Evolutionary conservation across 805 yeast genomes (phyloP), one percentile per base, ranked within the genome.

Genomic region (Kazachstania kunashirensis): DNA sequence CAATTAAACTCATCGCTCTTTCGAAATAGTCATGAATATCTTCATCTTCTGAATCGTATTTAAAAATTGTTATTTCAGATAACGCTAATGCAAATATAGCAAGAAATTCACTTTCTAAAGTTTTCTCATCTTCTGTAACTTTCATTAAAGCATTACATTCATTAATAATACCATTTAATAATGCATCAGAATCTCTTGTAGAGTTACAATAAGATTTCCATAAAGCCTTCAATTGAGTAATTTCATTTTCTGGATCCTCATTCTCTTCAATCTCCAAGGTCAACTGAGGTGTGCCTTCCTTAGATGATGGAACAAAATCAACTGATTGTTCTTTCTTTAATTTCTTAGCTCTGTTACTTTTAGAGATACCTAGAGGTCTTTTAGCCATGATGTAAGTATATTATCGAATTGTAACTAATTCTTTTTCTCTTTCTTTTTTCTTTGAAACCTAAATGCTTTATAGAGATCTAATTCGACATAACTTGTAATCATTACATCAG

Each of bases 111-210:
- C 71, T 73, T 19, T 70, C 67, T 19, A 36, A 45, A 43, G 15
- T 18, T 8, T 20, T 26, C n/a, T 8, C 14, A 3, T 35, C 31
- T 3, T 27, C 4, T 13, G 24, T 25, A 15, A n/a, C 17, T 10
- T 31, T 33, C 45, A 86, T 65, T 24, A 85, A 55, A 34, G 94
- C 63, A 51, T 89, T 96, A 62, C 95, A 82, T 55, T 89, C 96
- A 49, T 88, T 95, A n/a, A 89, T 71, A 4, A 88, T 70, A 17
- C 96, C 96, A 50, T 86, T 82, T 40, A 82, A 54, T 24, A 82
- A 69, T 42, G 77, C 60, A 51, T 79, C 83, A 44, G 71, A 73
- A 16, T 78, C 80, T 39, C 72, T 71, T 4, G 71, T 75, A 2
- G 80, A 66, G 4, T 63, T 55, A 29, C 61, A 49, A 59, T 74